Base-by-base conservation (phyloP, 2,329 filamentous ascomycete species). In the Pseudogymnoascus sp. region DNA sequence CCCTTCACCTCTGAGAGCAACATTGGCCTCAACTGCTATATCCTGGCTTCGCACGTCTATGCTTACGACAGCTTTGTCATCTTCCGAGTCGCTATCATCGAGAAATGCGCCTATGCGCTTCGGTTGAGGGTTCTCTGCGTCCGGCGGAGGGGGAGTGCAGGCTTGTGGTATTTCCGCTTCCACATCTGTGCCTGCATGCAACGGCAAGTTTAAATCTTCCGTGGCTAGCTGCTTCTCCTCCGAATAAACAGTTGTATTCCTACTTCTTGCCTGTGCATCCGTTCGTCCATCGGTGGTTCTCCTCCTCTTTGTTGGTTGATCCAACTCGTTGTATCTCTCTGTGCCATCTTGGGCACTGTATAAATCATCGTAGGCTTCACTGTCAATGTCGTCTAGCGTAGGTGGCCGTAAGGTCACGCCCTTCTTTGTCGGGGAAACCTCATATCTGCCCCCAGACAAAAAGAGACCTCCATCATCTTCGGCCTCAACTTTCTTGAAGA, bases 401-500 rank as follows among this genome's bases (percentile, higher is more conserved):
- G 60, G 41, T 35, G 47, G 28, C 32, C 58, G 64, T 16, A 64
- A 41, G 16, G 41, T 57, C 54, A 61, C 34, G 18, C 6, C 25
- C 28, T n/a, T 62, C 32, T 20, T 57, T 62, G 20, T 65, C 62
- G 6, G 62, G 64, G 6, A 62, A 64, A 0, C 78, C 72, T 65
- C 61, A 18, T 66, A 65, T 62, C 63, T 70, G 63, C 66, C 67
- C 62, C 67, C 72, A 22, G 76, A 73, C 2, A 78, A 72, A 61
- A 89, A 88, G 8, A 88, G 78, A 18, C 78, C 76, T 61, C 85
- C 76, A 64, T 87, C 79, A 61, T 80, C 75, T 59, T 71, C 25
- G 9, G 67, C 73, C 38, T 83, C 80, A 0, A 82, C 78, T 69
- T 90, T 91, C 68, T 88, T 85, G 70, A 91, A 91, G 72, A 90